Evolutionary conservation across 495 filamentous ascomycete species (phyloP).

Genomic region (Penicillium cosmopolitanum): DNA sequence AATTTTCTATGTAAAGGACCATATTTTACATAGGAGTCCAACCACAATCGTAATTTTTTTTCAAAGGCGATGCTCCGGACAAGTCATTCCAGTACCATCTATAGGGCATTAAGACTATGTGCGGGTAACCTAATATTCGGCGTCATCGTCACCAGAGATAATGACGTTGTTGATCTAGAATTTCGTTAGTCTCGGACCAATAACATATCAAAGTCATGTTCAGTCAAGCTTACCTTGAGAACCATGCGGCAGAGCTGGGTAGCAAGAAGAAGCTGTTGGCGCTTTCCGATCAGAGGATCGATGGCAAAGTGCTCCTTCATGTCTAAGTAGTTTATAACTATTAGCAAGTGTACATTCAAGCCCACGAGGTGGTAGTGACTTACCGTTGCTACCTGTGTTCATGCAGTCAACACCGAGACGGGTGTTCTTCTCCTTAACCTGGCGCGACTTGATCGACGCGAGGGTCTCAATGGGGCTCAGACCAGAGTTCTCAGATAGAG

Average conservation of each 20-base stretch:
- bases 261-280: conserved; percentile 92
- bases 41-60: conserved; percentile 33
- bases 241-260: conserved; percentile 99
- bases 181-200: conserved; percentile 18
- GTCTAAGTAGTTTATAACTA: conserved; percentile 48
- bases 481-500: conserved; percentile 95
- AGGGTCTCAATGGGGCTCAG: conserved; percentile 94
- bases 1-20: conserved; percentile 36
- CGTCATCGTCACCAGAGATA: conserved; percentile 86
- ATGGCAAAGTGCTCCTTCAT: conserved; percentile 98
- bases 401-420: conserved; percentile 97
- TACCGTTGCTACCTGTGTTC: conserved; percentile 85
- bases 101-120: conserved; percentile 29
- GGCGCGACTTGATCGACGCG: conserved; percentile 91
- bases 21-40: conserved; percentile 37
- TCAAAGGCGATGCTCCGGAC: conserved; percentile 13
- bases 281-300: conserved; percentile 95
- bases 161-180: conserved; percentile 87
- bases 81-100: conserved; percentile 16
- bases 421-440: conserved; percentile 86
- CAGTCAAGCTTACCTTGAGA: conserved; percentile 73
- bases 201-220: background rate
- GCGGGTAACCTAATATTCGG: conserved; percentile 74
- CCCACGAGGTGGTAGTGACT: conserved; percentile 16
- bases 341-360: background rate